Evolutionary conservation across 179 eudicot species (phyloP), one percentile per base, ranked within the genome.

Genomic region (Patellifolia procumbens): DNA sequence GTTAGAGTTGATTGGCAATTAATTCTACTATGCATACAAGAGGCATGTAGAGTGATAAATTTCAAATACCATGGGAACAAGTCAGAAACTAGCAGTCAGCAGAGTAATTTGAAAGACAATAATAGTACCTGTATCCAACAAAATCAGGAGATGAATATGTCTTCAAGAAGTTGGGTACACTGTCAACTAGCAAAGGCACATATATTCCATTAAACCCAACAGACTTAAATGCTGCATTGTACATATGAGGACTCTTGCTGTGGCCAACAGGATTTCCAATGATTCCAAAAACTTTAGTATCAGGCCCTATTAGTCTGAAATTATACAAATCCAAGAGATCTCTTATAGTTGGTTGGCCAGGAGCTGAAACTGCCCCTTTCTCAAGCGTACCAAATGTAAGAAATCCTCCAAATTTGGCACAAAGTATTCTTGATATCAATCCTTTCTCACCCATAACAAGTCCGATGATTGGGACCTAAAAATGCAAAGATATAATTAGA

Each of bases 401-500:
- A 83, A 89, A 95, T 75, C 97, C 97, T 73, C 99, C 99, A 81
- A 93, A 95, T 70, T 95, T 95, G 76, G 97, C 92, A 63, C 92
- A 87, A 80, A 95, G 98, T 77, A 95, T 73, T 68, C 98, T 81
- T 34, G 98, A 84, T 82, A 90, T 89, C 78, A 95, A 75, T 60
- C 99, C 99, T 76, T 81, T 89, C 77, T 90, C 98, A 34, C 98
- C 96, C 99, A 95, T 95, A 58, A 91, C 99, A 85, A 93, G 81
- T 78, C 91, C 99, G 46, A 95, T 95, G 26, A 93, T 85, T 60
- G 99, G 98, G 67, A 93, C 92, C 99, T 95, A 85, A 72, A 83
- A 80, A 55, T 45, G 75, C 59, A 7, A 7, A 17, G 7, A 9
- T 69, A 69, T 16, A 69, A 17, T 49, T 3, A 69, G 31, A 48